Evolutionary conservation across 2,329 filamentous ascomycete species (phyloP).

Genomic region (Epichloe bromicola): DNA sequence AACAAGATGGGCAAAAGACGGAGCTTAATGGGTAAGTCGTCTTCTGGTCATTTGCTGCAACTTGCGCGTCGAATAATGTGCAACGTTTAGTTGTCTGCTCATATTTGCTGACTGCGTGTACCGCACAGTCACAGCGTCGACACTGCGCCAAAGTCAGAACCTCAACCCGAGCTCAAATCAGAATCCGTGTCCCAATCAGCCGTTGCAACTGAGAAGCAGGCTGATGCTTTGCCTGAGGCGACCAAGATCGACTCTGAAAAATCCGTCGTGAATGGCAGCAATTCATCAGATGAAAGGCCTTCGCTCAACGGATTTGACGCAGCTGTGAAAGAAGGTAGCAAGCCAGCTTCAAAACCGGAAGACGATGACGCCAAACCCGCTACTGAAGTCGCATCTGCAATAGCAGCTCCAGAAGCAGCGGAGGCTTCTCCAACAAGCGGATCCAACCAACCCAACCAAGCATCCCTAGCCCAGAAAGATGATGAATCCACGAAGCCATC

Average conservation of each 20-base stretch:
- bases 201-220: background rate
- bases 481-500: background rate
- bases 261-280: slow-evolving; percentile 9
- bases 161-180: slow-evolving; percentile 3
- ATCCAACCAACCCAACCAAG: background rate
- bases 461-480: background rate
- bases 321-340: background rate
- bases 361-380: background rate
- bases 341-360: background rate
- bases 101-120: slow-evolving; percentile 1
- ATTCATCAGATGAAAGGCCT: background rate
- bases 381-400: background rate
- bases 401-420: background rate
- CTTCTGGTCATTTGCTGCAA: slow-evolving; percentile 3
- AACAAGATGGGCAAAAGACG: slow-evolving; percentile 18
- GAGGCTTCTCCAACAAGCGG: background rate
- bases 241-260: slow-evolving; percentile 6
- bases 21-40: slow-evolving; percentile 26
- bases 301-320: slow-evolving; percentile 4
- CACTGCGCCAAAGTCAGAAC: slow-evolving; percentile 7
- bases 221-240: background rate
- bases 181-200: slow-evolving; percentile 5
- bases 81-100: background rate
- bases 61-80: background rate
- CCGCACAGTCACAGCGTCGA: slow-evolving; percentile 1